Percentiles rank a stretch among this genome's conserved stretches.
Conservation (phyloP, 2,329 filamentous ascomycete species). For the Leptosphaerulina australis region DNA sequence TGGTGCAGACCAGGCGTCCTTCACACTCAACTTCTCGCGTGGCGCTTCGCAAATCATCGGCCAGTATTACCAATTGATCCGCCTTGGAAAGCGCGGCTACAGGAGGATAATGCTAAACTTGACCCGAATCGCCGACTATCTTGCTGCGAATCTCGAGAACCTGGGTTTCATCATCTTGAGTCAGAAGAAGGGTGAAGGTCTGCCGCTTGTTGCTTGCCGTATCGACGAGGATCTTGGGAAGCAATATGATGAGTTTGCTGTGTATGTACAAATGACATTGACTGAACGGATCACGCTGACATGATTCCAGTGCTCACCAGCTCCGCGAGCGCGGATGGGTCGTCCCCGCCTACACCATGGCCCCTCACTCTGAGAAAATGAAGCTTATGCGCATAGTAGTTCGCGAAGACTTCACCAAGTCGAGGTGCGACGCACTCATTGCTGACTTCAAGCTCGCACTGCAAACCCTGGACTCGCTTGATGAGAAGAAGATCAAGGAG, state of each 20-base stretch:
- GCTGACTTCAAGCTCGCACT: constrained; percentile 79
- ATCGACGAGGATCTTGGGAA: constrained; percentile 64
- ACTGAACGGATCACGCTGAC: neutral
- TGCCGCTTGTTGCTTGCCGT: constrained; percentile 90
- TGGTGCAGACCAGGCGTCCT: constrained; percentile 91
- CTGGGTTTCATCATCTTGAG: constrained; percentile 90
- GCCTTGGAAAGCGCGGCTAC: constrained; percentile 91
- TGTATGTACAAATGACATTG: constrained; percentile 35
- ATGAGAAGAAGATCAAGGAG: constrained; percentile 71
- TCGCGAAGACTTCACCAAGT: constrained; percentile 86
- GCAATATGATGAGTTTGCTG: constrained; percentile 61
- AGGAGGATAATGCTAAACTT: constrained; percentile 92
- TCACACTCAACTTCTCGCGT: constrained; percentile 97
- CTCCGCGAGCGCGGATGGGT: constrained; percentile 89
- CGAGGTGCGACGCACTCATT: constrained; percentile 78
- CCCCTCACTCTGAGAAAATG: constrained; percentile 78
- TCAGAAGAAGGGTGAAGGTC: constrained; percentile 73
- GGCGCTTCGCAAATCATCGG: constrained; percentile 93
- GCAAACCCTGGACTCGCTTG: constrained; percentile 73
- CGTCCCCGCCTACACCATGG: constrained; percentile 96
- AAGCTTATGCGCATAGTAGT: constrained; percentile 94
- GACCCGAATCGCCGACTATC: constrained; percentile 86
- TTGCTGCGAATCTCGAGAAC: constrained; percentile 72
- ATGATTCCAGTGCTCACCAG: constrained; percentile 67
- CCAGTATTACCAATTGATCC: constrained; percentile 97